Conservation (phyloP, 257 asterid species). For the Petrea volubilis region DNA sequence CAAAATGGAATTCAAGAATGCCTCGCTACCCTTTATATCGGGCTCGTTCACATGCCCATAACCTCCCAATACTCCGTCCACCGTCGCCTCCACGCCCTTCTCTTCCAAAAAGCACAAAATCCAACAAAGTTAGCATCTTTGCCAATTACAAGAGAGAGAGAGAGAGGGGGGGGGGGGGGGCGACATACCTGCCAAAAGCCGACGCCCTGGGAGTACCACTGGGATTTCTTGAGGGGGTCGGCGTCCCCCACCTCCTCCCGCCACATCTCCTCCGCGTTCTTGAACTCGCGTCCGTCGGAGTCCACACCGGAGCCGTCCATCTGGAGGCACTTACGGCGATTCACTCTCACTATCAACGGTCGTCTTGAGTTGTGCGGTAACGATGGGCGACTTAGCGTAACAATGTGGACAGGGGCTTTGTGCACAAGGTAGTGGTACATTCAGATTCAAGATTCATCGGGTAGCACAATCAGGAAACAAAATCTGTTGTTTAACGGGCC, state of each 20-base stretch:
- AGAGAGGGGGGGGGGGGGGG: background rate
- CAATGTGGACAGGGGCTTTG: slow-evolving; percentile 12
- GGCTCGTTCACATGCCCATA: slow-evolving; percentile 76
- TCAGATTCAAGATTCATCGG: background rate
- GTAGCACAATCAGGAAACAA: slow-evolving; percentile 17
- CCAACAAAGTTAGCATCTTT: background rate
- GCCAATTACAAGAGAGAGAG: background rate
- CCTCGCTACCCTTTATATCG: slow-evolving; percentile 77
- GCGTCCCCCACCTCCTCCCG: slow-evolving; percentile 73
- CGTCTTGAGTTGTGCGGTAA: slow-evolving; percentile 7
- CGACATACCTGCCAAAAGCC: slow-evolving; percentile 75
- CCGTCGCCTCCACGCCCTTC: slow-evolving; percentile 95
- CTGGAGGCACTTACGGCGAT: slow-evolving; percentile 7
- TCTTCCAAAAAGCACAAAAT: slow-evolving; percentile 24
- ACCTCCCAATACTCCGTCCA: slow-evolving; percentile 94
- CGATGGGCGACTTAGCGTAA: slow-evolving; percentile 6
- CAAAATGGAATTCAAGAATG: slow-evolving; percentile 64
- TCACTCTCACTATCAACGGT: slow-evolving; percentile 11
- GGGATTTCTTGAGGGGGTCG: slow-evolving; percentile 65
- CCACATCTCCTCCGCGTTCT: slow-evolving; percentile 89
- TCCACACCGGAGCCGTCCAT: slow-evolving; percentile 70
- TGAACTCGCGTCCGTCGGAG: slow-evolving; percentile 76
- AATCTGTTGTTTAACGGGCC: background rate
- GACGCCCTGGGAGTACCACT: slow-evolving; percentile 83
- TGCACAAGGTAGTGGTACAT: slow-evolving; percentile 39